A percentile compares a stretch with the other conserved stretches of the same genome.
phyloP scores from a whole-genome alignment of 805 yeast genomes.

The Yarrowia alimentaria region DNA sequence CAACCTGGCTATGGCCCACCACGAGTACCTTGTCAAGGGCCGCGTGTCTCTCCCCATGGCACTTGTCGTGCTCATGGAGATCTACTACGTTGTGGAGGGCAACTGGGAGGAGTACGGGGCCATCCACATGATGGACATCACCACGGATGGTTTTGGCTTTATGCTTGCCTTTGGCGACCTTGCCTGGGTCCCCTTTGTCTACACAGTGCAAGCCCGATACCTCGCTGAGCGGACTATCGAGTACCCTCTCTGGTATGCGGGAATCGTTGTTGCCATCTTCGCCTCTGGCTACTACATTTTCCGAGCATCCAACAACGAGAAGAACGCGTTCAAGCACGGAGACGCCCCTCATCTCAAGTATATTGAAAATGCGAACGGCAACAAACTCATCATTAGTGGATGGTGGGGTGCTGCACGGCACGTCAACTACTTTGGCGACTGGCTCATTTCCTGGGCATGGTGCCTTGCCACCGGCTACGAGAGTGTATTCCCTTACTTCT shows the following conservation, averaged over 20 bases:
- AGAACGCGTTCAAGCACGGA: conserved; percentile 79
- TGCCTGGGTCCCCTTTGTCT: conserved; percentile 88
- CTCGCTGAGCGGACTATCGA: conserved; percentile 61
- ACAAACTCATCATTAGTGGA: conserved; percentile 79
- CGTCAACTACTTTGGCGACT: conserved; percentile 92
- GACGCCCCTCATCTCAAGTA: conserved; percentile 61
- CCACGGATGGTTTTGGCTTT: conserved; percentile 95
- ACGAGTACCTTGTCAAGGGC: conserved; percentile 65
- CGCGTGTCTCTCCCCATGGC: conserved; percentile 67
- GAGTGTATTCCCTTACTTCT: conserved; percentile 84
- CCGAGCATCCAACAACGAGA: conserved; percentile 80
- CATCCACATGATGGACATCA: conserved; percentile 90
- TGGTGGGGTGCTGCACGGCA: conserved; percentile 97
- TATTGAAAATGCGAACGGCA: conserved; percentile 71
- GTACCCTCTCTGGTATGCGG: conserved; percentile 45
- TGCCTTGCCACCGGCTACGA: conserved; percentile 82
- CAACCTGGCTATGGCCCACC: conserved; percentile 75
- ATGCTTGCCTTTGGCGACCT: conserved; percentile 95
- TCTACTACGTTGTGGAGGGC: conserved; percentile 85
- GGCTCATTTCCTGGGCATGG: conserved; percentile 90
- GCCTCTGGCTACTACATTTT: conserved; percentile 76
- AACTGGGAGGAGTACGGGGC: conserved; percentile 87
- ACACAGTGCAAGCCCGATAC: conserved; percentile 81
- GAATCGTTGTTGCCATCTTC: conserved; percentile 44
- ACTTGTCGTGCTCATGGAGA: conserved; percentile 66